These are phyloP conservation scores for Pyropia yezoensis DNA, from an alignment of 23 red algal genomes.

Conservation along the genomic window DNA sequence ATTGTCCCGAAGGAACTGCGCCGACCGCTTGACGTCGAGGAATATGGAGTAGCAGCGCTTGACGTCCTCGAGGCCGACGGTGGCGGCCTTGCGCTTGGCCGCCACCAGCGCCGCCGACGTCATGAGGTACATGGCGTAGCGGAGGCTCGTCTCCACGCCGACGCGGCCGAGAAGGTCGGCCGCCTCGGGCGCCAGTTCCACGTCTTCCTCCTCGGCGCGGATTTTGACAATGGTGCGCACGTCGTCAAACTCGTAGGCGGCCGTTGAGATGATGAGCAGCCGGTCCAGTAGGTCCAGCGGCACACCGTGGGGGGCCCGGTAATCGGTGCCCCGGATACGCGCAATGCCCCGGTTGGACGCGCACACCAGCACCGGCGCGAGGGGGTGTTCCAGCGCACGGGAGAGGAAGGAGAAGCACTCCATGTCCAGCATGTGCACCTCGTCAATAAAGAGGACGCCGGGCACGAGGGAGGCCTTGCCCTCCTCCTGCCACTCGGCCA, in stretches of 20 bases:
- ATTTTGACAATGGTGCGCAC: constrained; percentile 65
- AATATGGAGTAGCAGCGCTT: constrained; percentile 86
- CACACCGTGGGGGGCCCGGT: constrained; percentile 83
- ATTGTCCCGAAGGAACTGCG: constrained; percentile 79
- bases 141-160: constrained; percentile 76
- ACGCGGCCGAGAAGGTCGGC: constrained; percentile 71
- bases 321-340: constrained; percentile 76
- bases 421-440: constrained; percentile 99
- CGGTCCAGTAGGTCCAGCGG: constrained; percentile 90
- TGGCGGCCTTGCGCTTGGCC: constrained; percentile 53
- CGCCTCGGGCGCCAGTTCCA: constrained; percentile 57
- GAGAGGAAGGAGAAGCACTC: constrained; percentile 98
- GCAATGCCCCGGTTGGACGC: constrained; percentile 93
- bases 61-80: constrained; percentile 92
- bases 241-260: constrained; percentile 73
- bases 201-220: constrained; percentile 95
- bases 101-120: constrained; percentile 85
- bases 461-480: constrained; percentile 88
- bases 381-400: constrained; percentile 70
- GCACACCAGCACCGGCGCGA: constrained; percentile 86
- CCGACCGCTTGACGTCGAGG: constrained; percentile 76
- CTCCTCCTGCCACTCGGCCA: constrained; percentile 84
- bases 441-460: constrained; percentile 97
- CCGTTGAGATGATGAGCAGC: constrained; percentile 83
- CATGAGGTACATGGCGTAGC: constrained; percentile 96